These are phyloP conservation scores for Kipferlia bialata DNA, from an alignment of 78 protist genomes.

Conservation along the genomic window DNA sequence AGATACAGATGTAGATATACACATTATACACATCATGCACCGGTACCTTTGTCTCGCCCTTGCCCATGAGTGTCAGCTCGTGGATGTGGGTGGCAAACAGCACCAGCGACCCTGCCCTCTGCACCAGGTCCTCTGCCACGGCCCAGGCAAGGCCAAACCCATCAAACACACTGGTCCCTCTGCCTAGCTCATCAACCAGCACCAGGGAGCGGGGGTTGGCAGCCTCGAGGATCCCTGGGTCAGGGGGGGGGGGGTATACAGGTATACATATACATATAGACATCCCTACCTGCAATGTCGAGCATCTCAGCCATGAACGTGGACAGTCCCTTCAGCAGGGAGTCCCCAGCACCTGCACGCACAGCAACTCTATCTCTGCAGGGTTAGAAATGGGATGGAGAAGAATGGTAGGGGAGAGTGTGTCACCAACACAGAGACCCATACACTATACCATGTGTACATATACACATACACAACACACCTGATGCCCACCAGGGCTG, in stretches of 20 bases:
- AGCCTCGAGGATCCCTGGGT: constrained; percentile 47
- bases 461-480: no score
- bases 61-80: no score
- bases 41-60: not conserved
- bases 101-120: constrained; percentile 47
- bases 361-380: not conserved
- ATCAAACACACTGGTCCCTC: constrained; percentile 96
- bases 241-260: no score
- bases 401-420: not conserved
- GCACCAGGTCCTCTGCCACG: constrained; percentile 51
- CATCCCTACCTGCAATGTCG: constrained; percentile 80
- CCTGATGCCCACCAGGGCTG: no score
- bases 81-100: constrained; percentile 80
- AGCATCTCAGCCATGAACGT: constrained; percentile 98
- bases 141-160: constrained; percentile 96
- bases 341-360: constrained; percentile 87
- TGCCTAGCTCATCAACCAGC: constrained; percentile 93
- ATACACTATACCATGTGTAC: no score
- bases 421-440: not conserved
- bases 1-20: constrained; percentile 23
- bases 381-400: no score
- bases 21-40: no score
- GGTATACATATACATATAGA: no score
- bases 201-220: constrained; percentile 68
- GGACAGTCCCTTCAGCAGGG: constrained; percentile 61